Evolutionary conservation across 2,329 filamentous ascomycete species (phyloP).

Genomic region (Xylariaceae sp.): DNA sequence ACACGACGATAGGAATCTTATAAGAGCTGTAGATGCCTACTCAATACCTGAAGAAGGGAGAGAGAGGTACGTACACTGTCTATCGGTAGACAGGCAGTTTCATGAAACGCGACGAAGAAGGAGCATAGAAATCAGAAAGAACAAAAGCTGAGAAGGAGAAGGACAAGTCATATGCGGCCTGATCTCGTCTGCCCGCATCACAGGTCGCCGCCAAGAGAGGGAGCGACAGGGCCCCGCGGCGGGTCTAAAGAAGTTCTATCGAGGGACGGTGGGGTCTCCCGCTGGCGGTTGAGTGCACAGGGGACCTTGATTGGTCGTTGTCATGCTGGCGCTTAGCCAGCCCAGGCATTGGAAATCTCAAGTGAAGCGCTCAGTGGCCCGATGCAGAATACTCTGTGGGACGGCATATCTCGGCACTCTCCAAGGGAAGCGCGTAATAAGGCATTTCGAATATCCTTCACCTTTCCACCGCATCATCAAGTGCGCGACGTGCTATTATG

Average conservation of each 20-base stretch:
- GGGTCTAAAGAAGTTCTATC: conserved; percentile 10
- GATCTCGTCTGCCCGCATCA: conserved; percentile 18
- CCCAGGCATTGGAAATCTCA: conserved; percentile 13
- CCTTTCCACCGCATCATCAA: too few species aligned
- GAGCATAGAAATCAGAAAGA: conserved; percentile 20
- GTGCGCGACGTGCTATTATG: too few species aligned
- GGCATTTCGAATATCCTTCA: too few species aligned
- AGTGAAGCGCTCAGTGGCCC: conserved; percentile 28
- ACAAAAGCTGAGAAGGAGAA: conserved; percentile 18
- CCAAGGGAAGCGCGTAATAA: too few species aligned
- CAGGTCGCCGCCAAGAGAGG: conserved; percentile 14
- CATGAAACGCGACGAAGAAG: conserved; percentile 17
- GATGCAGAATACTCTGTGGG: conserved; percentile 10
- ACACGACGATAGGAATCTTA: conserved; percentile 15
- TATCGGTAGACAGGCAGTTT: too few species aligned
- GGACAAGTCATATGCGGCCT: conserved; percentile 27
- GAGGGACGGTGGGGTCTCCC: conserved; percentile 18
- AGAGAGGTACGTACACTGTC: too few species aligned
- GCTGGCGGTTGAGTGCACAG: conserved; percentile 19
- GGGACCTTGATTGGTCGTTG: conserved; percentile 23
- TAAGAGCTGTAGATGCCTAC: too few species aligned
- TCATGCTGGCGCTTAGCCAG: conserved; percentile 25
- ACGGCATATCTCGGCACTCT: conserved; percentile 5
- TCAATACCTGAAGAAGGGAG: too few species aligned
- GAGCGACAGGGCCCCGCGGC: conserved; percentile 5